Evolutionary conservation across 805 yeast species (phyloP).

Genomic region (Diddensiella santjacobensis): DNA sequence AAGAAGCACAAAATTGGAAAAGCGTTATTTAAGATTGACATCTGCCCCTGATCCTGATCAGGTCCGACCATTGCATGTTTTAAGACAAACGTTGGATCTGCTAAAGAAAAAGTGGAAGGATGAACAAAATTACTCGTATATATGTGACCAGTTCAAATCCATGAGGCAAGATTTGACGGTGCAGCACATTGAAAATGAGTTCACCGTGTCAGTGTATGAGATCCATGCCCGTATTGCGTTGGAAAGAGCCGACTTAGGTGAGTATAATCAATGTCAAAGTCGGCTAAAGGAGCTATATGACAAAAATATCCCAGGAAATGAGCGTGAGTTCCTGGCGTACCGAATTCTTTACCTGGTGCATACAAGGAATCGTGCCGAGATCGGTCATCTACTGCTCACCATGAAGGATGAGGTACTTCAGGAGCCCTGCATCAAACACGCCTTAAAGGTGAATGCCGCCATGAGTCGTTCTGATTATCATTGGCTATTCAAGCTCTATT

Average conservation of each 20-base stretch:
- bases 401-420: conserved; percentile 25
- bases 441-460: conserved; percentile 38
- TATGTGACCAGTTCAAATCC: conserved; percentile 87
- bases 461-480: conserved; percentile 47
- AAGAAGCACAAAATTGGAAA: conserved; percentile 61
- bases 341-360: conserved; percentile 69
- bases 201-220: conserved; percentile 78
- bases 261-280: conserved; percentile 91
- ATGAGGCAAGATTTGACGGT: conserved; percentile 91
- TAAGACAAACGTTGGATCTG: conserved; percentile 53
- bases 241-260: conserved; percentile 81
- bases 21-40: conserved; percentile 76
- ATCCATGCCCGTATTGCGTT: conserved; percentile 84
- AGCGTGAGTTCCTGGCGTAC: conserved; percentile 67
- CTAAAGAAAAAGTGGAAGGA: conserved; percentile 52
- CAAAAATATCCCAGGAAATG: conserved; percentile 36
- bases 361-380: conserved; percentile 61
- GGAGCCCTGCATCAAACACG: conserved; percentile 31
- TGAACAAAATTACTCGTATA: conserved; percentile 63
- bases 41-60: conserved; percentile 84
- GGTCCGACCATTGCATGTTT: conserved; percentile 68
- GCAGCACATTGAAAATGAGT: conserved; percentile 75
- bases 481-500: conserved; percentile 45
- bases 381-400: conserved; percentile 41
- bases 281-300: conserved; percentile 65